Percentiles rank a stretch among this genome's conserved stretches.
Evolutionary conservation across 1,139 yeast species (phyloP).

Genomic region (Lodderomyces jiufengensis): DNA sequence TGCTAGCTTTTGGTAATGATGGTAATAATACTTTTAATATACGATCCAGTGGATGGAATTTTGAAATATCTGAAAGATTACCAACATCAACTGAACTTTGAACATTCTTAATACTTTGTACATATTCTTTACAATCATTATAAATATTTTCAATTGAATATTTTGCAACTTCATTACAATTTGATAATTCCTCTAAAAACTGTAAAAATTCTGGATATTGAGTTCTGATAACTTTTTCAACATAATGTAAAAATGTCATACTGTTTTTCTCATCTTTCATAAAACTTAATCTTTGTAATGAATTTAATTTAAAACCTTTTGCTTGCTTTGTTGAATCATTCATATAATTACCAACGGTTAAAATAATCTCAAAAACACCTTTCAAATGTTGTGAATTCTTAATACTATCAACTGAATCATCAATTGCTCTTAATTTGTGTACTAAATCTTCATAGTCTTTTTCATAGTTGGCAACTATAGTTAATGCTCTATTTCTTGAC

Average conservation of each 20-base stretch:
- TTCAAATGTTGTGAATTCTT: constrained; percentile 57
- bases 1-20: constrained; percentile 62
- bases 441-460: constrained; percentile 70
- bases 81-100: constrained; percentile 73
- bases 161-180: constrained; percentile 58
- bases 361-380: constrained; percentile 68
- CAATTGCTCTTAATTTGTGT: constrained; percentile 56
- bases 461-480: constrained; percentile 57
- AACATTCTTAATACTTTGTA: constrained; percentile 59
- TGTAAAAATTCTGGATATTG: constrained; percentile 63
- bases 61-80: constrained; percentile 68
- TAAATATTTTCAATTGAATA: constrained; percentile 65
- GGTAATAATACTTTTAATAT: constrained; percentile 62
- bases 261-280: constrained; percentile 76
- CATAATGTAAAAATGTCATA: constrained; percentile 76
- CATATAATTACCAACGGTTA: constrained; percentile 83
- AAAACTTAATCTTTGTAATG: constrained; percentile 70
- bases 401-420: constrained; percentile 60
- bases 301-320: constrained; percentile 70
- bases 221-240: constrained; percentile 65
- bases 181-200: constrained; percentile 58
- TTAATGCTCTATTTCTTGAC: constrained; percentile 70
- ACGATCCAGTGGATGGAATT: constrained; percentile 71
- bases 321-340: constrained; percentile 78
- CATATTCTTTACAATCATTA: constrained; percentile 57